Evolutionary conservation across 2,329 filamentous ascomycete genomes (phyloP).

Genomic region (Chrysoporthe puriensis): DNA sequence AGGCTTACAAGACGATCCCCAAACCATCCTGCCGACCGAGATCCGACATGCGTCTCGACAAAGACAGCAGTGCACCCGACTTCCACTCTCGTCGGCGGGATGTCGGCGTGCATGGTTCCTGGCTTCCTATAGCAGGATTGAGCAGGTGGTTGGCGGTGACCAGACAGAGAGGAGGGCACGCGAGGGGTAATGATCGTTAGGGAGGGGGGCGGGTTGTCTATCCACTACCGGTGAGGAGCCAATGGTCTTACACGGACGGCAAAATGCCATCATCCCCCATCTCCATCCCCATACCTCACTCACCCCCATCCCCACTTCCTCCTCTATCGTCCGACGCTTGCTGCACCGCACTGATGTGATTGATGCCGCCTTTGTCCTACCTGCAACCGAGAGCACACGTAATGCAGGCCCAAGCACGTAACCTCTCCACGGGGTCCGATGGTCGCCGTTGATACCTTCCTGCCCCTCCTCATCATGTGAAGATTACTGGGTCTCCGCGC

Average conservation of each 20-base stretch:
- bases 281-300: neutral
- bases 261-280: neutral
- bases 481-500: neutral
- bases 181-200: neutral
- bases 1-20: neutral
- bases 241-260: constrained; percentile 15
- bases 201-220: too few relatives aligned
- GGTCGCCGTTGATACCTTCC: constrained; percentile 2
- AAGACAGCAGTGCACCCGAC: constrained; percentile 12
- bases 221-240: neutral
- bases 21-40: constrained; percentile 1
- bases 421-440: constrained; percentile 14
- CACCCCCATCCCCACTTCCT: neutral
- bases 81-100: constrained; percentile 1
- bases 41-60: neutral
- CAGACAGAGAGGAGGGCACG: neutral
- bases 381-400: constrained; percentile 4
- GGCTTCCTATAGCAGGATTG: neutral
- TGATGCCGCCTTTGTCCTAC: neutral
- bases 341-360: neutral
- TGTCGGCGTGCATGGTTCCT: neutral
- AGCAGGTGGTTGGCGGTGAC: neutral
- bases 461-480: neutral
- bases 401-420: constrained; percentile 17
- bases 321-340: neutral